Evolutionary conservation across 176 grass and related monocot genomes (phyloP).

Genomic region (Paspalum notatum): DNA sequence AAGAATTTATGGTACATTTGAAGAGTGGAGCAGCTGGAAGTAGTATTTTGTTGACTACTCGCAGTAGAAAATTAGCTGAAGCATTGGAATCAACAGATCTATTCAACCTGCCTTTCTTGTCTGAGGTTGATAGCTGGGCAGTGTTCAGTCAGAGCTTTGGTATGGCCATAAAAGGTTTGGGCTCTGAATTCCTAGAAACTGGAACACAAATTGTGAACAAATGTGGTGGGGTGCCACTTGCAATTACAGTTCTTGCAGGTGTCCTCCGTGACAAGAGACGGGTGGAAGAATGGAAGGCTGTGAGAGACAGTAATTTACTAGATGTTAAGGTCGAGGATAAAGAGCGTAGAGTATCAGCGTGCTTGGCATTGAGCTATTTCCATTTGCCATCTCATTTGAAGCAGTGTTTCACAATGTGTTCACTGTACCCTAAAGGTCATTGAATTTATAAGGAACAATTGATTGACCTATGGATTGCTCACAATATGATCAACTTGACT

Average conservation of each 20-base stretch:
- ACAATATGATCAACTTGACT: not conserved
- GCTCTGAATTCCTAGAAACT: not conserved
- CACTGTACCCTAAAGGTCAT: not conserved
- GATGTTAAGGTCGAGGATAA: not conserved
- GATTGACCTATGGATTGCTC: not conserved
- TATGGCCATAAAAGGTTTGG: not conserved
- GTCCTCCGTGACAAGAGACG: not conserved
- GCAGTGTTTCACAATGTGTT: not conserved
- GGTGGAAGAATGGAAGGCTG: conserved; percentile 1
- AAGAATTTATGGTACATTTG: not conserved
- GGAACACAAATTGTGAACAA: conserved; percentile 15
- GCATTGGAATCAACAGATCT: not conserved
- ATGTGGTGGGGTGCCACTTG: conserved; percentile 27
- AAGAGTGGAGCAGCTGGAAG: not conserved
- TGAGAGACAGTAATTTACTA: conserved; percentile 26
- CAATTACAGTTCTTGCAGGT: not conserved
- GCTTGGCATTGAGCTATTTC: not conserved
- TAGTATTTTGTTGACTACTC: not conserved
- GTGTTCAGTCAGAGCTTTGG: not conserved
- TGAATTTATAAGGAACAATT: not conserved
- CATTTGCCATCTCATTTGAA: not conserved
- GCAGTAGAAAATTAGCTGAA: not conserved
- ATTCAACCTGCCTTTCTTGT: not conserved
- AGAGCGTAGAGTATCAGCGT: not conserved
- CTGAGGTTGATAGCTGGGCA: not conserved